Evolutionary conservation across 495 filamentous ascomycete species (phyloP).

Genomic region (Neurospora cerealis): DNA sequence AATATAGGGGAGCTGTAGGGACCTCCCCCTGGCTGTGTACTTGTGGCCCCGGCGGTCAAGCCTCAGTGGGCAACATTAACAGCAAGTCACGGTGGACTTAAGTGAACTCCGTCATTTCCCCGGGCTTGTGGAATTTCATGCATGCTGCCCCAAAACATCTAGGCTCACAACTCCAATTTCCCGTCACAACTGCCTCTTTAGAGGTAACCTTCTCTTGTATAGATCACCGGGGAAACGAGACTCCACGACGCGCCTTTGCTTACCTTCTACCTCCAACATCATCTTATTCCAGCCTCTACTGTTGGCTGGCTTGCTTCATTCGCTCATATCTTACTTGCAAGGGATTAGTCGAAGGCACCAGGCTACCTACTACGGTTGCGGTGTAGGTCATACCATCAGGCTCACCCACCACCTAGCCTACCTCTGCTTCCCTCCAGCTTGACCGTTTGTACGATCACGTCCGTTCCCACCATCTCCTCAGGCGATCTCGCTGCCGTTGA

Average conservation of each 20-base stretch:
- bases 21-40: not conserved
- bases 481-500: not conserved
- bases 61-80: not conserved
- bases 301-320: not conserved
- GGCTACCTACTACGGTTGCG: not conserved
- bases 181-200: not conserved
- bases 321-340: not conserved
- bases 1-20: not conserved
- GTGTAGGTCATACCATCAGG: not conserved
- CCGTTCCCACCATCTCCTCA: not conserved
- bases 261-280: not conserved
- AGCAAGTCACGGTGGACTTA: not conserved
- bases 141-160: not conserved
- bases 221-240: not conserved
- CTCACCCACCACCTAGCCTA: not conserved
- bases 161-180: not conserved
- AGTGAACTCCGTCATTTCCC: not conserved
- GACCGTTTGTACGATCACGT: not conserved
- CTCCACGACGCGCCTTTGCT: not conserved
- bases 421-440: not conserved
- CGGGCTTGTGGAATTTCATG: not conserved
- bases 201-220: not conserved
- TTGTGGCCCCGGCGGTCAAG: not conserved
- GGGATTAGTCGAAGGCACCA: not conserved
- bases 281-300: not conserved